phyloP scores from a whole-genome alignment of 1,139 yeast genomes.

The Geotrichum histeridarum region DNA sequence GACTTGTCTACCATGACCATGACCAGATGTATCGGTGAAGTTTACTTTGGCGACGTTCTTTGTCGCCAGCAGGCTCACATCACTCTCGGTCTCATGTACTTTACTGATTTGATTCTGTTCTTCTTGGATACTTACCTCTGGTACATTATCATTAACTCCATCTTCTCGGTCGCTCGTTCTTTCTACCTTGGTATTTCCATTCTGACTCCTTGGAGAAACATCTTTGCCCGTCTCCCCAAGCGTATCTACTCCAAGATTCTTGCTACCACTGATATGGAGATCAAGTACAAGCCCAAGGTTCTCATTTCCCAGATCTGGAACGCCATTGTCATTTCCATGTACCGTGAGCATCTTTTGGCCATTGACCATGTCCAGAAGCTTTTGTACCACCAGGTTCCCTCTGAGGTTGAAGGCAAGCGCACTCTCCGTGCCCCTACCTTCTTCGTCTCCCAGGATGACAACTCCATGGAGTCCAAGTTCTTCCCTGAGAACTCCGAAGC shows the following conservation, averaged over 20 bases:
- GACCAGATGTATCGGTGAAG: constrained; percentile 79
- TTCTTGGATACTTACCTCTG: constrained; percentile 98
- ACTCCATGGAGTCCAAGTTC: constrained; percentile 88
- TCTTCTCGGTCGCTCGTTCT: constrained; percentile 94
- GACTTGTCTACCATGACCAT: constrained; percentile 56
- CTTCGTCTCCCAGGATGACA: constrained; percentile 96
- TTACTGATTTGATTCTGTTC: constrained; percentile 88
- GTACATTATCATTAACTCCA: constrained; percentile 93
- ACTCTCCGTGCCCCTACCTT: constrained; percentile 98
- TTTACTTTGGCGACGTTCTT: constrained; percentile 69
- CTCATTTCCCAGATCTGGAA: constrained; percentile 98
- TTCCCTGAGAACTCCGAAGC: constrained; percentile 97
- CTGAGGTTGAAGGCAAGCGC: constrained; percentile 89
- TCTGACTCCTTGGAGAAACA: constrained; percentile 98
- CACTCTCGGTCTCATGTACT: constrained; percentile 84
- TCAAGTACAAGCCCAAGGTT: constrained; percentile 97
- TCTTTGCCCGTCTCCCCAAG: constrained; percentile 94
- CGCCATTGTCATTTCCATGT: constrained; percentile 96
- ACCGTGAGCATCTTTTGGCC: constrained; percentile 94
- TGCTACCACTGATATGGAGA: constrained; percentile 98
- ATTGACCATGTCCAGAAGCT: constrained; percentile 97
- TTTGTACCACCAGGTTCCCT: constrained; percentile 95
- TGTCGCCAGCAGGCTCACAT: constrained; percentile 85
- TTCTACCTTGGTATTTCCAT: constrained; percentile 97
- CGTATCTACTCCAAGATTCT: constrained; percentile 95